phyloP scores from a whole-genome alignment of 106 monocot genomes.

The Narthecium ossifragum region DNA sequence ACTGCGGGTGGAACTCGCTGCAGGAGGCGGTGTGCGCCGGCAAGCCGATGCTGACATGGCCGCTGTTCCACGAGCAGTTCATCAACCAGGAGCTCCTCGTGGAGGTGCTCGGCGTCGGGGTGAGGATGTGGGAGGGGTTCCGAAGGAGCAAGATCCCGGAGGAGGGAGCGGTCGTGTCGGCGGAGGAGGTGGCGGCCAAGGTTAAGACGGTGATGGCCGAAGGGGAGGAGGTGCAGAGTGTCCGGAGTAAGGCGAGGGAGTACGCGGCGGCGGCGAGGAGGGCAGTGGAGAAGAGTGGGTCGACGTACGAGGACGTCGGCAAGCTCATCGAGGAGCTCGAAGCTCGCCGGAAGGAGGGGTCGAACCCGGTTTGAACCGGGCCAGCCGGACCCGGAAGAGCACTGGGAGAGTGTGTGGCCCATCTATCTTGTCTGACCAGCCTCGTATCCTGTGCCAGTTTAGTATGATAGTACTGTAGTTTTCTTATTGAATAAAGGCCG shows the following conservation, averaged over 20 bases:
- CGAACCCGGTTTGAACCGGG: too few relatives aligned
- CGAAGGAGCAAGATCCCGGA: neutral
- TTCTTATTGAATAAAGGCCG: too few relatives aligned
- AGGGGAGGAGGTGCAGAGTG: slow-evolving; percentile 10
- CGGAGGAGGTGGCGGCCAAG: neutral
- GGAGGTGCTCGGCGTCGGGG: slow-evolving; percentile 16
- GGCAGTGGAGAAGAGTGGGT: slow-evolving; percentile 27
- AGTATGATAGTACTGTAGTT: too few relatives aligned
- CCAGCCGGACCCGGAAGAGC: too few relatives aligned
- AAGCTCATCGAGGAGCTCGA: slow-evolving; percentile 7
- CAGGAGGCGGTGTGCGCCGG: slow-evolving; percentile 24
- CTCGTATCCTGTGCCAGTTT: too few relatives aligned
- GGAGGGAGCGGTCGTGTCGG: neutral
- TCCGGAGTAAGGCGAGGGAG: slow-evolving; percentile 22
- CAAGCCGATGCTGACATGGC: slow-evolving; percentile 33
- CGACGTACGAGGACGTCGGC: slow-evolving; percentile 5
- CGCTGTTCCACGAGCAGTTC: slow-evolving; percentile 26
- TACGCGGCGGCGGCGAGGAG: slow-evolving; percentile 6
- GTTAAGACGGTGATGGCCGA: slow-evolving; percentile 14
- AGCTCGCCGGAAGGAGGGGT: too few relatives aligned
- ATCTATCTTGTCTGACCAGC: too few relatives aligned
- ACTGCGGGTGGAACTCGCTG: slow-evolving; percentile 53
- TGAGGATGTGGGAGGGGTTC: neutral
- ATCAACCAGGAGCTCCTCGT: slow-evolving; percentile 28
- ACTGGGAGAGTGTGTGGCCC: too few relatives aligned